phyloP scores from a whole-genome alignment of 768 basidiomycete species.

The Pulveroboletus sp. region DNA sequence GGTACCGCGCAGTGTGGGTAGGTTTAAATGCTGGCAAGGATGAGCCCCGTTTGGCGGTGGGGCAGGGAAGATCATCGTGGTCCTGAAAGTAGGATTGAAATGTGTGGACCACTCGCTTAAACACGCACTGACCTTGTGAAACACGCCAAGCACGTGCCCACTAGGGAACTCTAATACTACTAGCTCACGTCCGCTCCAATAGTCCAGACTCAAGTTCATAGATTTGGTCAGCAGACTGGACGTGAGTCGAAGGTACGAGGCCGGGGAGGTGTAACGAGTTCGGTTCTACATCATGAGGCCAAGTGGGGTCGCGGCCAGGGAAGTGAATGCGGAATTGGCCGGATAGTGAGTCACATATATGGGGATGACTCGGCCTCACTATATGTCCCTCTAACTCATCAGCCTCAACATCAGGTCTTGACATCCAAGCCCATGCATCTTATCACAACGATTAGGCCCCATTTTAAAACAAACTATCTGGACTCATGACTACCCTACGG shows the following conservation, averaged over 20 bases:
- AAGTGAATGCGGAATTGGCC: not conserved
- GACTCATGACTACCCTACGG: constrained; percentile 31
- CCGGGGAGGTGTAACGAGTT: too few species aligned
- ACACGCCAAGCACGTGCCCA: constrained; percentile 19
- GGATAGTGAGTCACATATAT: not conserved
- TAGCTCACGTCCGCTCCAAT: too few species aligned
- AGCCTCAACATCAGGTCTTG: not conserved
- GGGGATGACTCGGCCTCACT: not conserved
- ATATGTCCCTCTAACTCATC: not conserved
- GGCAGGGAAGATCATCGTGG: constrained; percentile 12
- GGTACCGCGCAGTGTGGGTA: constrained; percentile 36
- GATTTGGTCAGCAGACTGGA: too few species aligned
- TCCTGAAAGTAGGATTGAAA: too few species aligned
- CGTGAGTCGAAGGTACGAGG: too few species aligned
- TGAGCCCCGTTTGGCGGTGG: constrained; percentile 1
- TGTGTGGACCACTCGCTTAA: too few species aligned
- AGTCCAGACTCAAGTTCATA: too few species aligned
- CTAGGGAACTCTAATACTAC: too few species aligned
- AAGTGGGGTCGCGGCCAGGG: too few species aligned
- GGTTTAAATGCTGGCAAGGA: constrained; percentile 7
- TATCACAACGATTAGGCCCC: constrained; percentile 1
- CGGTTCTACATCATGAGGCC: too few species aligned
- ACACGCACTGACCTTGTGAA: not conserved
- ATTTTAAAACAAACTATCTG: constrained; percentile 1
- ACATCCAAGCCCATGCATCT: constrained; percentile 12